Evolutionary conservation across 2,329 filamentous ascomycete genomes (phyloP), one percentile per base, ranked within the genome.

Genomic region (Colletotrichum sp.): DNA sequence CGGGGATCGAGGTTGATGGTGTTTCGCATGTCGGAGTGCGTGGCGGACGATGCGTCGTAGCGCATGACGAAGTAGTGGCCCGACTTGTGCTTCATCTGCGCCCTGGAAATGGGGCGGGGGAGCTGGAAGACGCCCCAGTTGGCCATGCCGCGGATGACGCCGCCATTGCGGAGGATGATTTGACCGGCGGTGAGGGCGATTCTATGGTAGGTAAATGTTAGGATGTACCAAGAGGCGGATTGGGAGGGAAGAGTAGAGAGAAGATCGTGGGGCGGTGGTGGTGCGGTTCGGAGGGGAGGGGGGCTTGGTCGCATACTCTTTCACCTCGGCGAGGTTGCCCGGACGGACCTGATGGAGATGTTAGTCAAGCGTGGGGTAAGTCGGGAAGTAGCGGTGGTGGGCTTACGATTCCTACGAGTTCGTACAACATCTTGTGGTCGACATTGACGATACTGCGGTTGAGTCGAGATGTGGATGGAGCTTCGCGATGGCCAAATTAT

Each of bases 11-110:
- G 89, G 67, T 92, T 91, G 79, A 99, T 89, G 21, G 94, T 96
- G 76, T 90, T 90, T 77, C 93, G 91, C 55, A 99, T 91, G 59
- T 92, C 89, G 79, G 94, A 88, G 86, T 99, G 96, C 9, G 94
- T 93, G 67, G 88, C 85, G 9, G 93, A 87, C 75, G 93, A 94
- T 72, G 94, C 88, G 85, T 99, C 97, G 89, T 98, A 99, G 80
- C 97, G 95, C 94, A 99, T 95, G 82, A 98, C 94, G 86, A 99
- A 99, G 90, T 99, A 98, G 88, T 99, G 96, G 71, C 97, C 97
- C 80, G 93, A 91, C 78, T 92, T 92, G 90, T 99, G 94, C 79
- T 92, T 93, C 80, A 94, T 92, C 87, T 98, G 96, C 85, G 98
- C 93, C 83, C 94, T 93, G 77, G 93, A 93, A 75, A 93, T 90